Conservation (phyloP, 176 grass and related monocot genomes). For the Rhynchospora tenuis region DNA sequence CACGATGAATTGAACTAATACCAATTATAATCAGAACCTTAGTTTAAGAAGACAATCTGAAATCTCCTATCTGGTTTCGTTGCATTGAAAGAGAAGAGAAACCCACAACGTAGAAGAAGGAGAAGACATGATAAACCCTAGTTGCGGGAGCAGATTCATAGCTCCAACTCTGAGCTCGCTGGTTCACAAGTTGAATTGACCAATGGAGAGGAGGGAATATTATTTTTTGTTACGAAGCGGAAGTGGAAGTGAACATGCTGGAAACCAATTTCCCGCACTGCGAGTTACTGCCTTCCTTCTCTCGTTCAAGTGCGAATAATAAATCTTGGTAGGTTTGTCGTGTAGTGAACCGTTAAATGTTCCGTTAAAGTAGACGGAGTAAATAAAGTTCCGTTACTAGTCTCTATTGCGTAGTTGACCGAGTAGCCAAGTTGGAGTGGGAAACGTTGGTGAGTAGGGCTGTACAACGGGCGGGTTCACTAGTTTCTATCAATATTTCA, state of each 20-base stretch:
- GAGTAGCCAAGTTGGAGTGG: background rate
- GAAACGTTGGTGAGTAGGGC: background rate
- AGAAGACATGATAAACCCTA: background rate
- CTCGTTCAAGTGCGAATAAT: background rate
- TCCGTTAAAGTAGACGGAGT: background rate
- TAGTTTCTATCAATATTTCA: too few species aligned
- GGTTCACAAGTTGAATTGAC: background rate
- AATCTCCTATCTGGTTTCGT: background rate
- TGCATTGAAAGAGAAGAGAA: background rate
- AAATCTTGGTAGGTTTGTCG: background rate
- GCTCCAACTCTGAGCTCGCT: background rate
- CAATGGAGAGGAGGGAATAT: constrained; percentile 26
- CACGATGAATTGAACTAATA: background rate
- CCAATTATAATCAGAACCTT: constrained; percentile 2
- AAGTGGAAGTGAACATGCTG: constrained; percentile 6
- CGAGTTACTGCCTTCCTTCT: background rate
- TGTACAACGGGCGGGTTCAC: too few species aligned
- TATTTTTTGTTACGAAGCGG: constrained; percentile 1
- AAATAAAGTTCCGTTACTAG: background rate
- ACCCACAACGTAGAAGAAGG: background rate
- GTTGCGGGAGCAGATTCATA: background rate
- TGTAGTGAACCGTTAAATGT: background rate
- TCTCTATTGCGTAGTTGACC: background rate
- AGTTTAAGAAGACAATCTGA: constrained; percentile 4
- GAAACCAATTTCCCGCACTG: constrained; percentile 23